Evolutionary conservation across 2,329 filamentous ascomycete species (phyloP), one percentile per base, ranked within the genome.

Genomic region (Hypoxylon rubiginosum): DNA sequence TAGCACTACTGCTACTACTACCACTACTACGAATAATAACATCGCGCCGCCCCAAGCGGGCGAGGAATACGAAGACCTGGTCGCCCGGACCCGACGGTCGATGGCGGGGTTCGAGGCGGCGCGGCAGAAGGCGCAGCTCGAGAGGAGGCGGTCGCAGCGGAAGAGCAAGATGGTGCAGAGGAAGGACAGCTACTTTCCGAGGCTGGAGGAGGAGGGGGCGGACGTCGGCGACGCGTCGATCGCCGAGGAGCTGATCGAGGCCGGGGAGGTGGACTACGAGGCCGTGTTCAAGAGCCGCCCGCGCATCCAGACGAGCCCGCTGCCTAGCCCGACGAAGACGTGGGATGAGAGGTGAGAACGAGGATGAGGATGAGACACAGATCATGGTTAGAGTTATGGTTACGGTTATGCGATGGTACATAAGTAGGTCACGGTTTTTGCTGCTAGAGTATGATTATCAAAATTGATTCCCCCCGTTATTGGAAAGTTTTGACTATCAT

Each of bases 231-330:
- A 79, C 72, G 17, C 78, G 75, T 75, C 72, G 1, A 64, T 75
- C n/a, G 61, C 65, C 7, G 79, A 95, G 74, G 86, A 90, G 68
- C 80, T 97, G 43, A 89, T 97, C 61, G 79, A 80, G 45, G 78
- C 72, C 28, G 85, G 85, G 15, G 85, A 90, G 58, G 90, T 93
- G 70, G 74, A 76, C 54, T 74, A 75, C 51, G 93, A 97, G 64
- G 91, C 90, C 26, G 90, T 97, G 0, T 97, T 97, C 77, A 92
- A 90, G 79, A 94, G 92, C 68, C 81, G 94, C 69, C 94, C 94
- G 0, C 91, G 90, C 78, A 88, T 97, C 70, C 90, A 90, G 69
- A 87, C 88, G 10, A 97, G 93, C 76, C 93, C 94, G 1, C 77
- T 89, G 2, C 81, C 82, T 8, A 86, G 82, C 59, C 86, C 86